Conservation (phyloP, 139 green algal species). For the Yamagishiella unicocca region DNA sequence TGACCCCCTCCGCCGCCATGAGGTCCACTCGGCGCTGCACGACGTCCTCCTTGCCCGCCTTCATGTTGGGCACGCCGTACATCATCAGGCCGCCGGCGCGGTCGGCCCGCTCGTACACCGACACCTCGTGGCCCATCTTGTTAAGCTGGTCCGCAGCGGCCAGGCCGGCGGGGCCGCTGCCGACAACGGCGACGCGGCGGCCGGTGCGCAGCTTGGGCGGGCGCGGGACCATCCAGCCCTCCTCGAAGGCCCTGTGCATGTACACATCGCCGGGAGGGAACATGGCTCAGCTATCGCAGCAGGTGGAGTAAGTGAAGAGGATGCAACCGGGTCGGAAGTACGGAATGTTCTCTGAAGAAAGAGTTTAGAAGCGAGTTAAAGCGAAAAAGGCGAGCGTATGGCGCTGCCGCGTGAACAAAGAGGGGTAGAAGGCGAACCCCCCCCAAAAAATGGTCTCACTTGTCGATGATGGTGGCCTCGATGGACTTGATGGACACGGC, state of each 20-base stretch:
- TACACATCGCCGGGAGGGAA: background rate
- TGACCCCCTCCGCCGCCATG: slow-evolving; percentile 92
- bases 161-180: slow-evolving; percentile 91
- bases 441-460: slow-evolving; percentile 41
- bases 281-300: background rate
- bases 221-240: slow-evolving; percentile 94
- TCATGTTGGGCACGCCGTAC: slow-evolving; percentile 99
- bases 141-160: slow-evolving; percentile 98
- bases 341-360: too few species aligned
- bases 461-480: slow-evolving; percentile 96
- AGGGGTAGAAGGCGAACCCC: too few species aligned
- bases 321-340: too few species aligned
- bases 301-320: too few species aligned
- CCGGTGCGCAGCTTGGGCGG: slow-evolving; percentile 87
- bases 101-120: slow-evolving; percentile 95
- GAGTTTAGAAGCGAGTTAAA: too few species aligned
- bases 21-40: slow-evolving; percentile 96
- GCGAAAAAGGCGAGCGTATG: too few species aligned
- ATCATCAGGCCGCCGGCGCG: slow-evolving; percentile 97
- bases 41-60: slow-evolving; percentile 93
- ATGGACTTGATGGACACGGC: slow-evolving; percentile 98
- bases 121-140: slow-evolving; percentile 92
- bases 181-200: slow-evolving; percentile 89
- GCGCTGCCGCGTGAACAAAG: too few species aligned
- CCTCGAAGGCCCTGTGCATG: slow-evolving; percentile 84